A percentile compares a stretch with the other conserved stretches of the same genome.
These are phyloP conservation scores for Diaporthe longicolla DNA, from an alignment of 2,329 filamentous ascomycete genomes.

Conservation along the genomic window DNA sequence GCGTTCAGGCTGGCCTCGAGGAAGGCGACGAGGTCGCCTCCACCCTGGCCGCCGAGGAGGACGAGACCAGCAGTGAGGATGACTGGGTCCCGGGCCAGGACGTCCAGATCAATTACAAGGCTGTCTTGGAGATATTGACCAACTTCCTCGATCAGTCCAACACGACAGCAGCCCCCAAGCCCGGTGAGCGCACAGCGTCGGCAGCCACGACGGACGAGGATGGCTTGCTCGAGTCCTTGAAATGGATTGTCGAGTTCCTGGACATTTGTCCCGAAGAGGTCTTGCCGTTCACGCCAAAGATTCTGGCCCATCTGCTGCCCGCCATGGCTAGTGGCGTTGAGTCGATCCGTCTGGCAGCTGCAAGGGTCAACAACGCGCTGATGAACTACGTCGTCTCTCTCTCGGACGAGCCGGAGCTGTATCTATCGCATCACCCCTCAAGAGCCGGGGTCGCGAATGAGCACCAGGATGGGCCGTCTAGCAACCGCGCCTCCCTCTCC, in stretches of 20 bases:
- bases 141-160: slow-evolving; percentile 77
- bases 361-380: slow-evolving; percentile 88
- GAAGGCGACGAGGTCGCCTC: slow-evolving; percentile 73
- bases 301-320: slow-evolving; percentile 91
- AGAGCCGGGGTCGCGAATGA: slow-evolving; percentile 60
- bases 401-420: slow-evolving; percentile 75
- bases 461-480: slow-evolving; percentile 61
- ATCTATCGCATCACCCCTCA: slow-evolving; percentile 52
- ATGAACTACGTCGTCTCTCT: slow-evolving; percentile 96
- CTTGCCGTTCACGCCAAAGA: slow-evolving; percentile 91
- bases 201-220: slow-evolving; percentile 78
- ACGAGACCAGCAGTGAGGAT: slow-evolving; percentile 78
- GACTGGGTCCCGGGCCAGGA: slow-evolving; percentile 99
- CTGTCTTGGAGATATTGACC: slow-evolving; percentile 92
- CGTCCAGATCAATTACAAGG: slow-evolving; percentile 92
- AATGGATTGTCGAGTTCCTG: slow-evolving; percentile 97
- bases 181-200: slow-evolving; percentile 32
- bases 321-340: slow-evolving; percentile 95
- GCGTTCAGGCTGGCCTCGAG: slow-evolving; percentile 69
- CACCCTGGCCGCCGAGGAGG: slow-evolving; percentile 69
- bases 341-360: slow-evolving; percentile 88
- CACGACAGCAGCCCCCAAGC: slow-evolving; percentile 22
- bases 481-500: slow-evolving; percentile 66
- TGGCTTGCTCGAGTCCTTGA: slow-evolving; percentile 88
- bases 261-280: slow-evolving; percentile 98